Evolutionary conservation across 495 filamentous ascomycete genomes (phyloP), one percentile per base, ranked within the genome.

Genomic region (Neurospora terricola): DNA sequence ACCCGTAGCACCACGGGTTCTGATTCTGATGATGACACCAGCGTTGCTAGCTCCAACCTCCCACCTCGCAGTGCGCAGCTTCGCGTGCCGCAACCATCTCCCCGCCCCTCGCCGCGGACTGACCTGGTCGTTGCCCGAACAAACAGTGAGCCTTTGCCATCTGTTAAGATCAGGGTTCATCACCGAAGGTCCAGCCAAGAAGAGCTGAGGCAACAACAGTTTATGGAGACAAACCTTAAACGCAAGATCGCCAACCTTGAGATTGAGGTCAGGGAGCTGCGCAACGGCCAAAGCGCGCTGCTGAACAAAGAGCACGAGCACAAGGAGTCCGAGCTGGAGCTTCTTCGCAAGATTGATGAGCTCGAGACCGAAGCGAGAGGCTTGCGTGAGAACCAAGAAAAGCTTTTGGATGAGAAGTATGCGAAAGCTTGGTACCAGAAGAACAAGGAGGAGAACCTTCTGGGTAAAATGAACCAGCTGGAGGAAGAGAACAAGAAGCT

Each of bases 381-480:
- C 23, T 14, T 66, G 54, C 54, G 54, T 66, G 54, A 66, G 6
- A 66, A 66, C 54, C 54, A 66, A 34, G 54, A 66, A 16, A 66
- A 66, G 54, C 54, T 66, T 34, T 12, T 66, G 54, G 54, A 66
- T 66, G 54, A 45, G 23, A 59, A n/a, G 30, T 59, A 72, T 34
- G 70, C 43, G 30, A 21, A 36, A 16, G 34, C 70, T n/a, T 40
- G 42, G 34, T 59, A 72, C 16, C 70, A 72, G 43, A 72, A 72
- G 70, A 72, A 72, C 18, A 59, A 72, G 72, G 81, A 83, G 71
- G 76, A 81, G 11, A 76, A 75, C 72, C 77, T 85, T 69, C 38
- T 76, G 40, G 73, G 79, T 70, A 83, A 81, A 78, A 75, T 85
- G 43, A 82, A 84, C 73, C 81, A 80, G 70, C 78, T 85, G 16